Conservation (phyloP, 306 rosid genomes). For the Glycyrrhiza uralensis region DNA sequence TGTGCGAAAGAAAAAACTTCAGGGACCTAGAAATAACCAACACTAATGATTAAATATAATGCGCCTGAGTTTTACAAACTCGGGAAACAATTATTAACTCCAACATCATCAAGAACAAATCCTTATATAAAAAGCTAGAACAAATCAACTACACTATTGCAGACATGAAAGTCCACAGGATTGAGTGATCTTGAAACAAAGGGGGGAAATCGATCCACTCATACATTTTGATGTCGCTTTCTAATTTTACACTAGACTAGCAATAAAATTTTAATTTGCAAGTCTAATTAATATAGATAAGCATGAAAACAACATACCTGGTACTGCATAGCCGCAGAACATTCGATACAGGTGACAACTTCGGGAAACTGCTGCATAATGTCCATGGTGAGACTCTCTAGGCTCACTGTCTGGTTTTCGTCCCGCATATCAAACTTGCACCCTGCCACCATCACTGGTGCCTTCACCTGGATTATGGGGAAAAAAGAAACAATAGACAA, state of each 20-base stretch:
- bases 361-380: constrained; percentile 27
- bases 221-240: not conserved
- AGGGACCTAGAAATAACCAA: constrained; percentile 59
- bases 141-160: not conserved
- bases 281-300: constrained; percentile 7
- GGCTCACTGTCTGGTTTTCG: constrained; percentile 24
- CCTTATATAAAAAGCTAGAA: not conserved
- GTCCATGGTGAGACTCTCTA: constrained; percentile 33
- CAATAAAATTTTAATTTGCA: not conserved
- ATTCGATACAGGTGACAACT: constrained; percentile 41
- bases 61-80: constrained; percentile 16
- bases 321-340: constrained; percentile 41
- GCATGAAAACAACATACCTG: constrained; percentile 32
- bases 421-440: constrained; percentile 34
- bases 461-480: constrained; percentile 41
- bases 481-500: not conserved
- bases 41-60: constrained; percentile 11
- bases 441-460: constrained; percentile 33
- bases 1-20: constrained; percentile 87
- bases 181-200: not conserved
- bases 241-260: not conserved
- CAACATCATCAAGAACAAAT: not conserved
- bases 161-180: not conserved
- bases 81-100: constrained; percentile 14
- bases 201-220: not conserved